Base-by-base conservation (phyloP, 768 basidiomycete species). In the Ramaria rubella region DNA sequence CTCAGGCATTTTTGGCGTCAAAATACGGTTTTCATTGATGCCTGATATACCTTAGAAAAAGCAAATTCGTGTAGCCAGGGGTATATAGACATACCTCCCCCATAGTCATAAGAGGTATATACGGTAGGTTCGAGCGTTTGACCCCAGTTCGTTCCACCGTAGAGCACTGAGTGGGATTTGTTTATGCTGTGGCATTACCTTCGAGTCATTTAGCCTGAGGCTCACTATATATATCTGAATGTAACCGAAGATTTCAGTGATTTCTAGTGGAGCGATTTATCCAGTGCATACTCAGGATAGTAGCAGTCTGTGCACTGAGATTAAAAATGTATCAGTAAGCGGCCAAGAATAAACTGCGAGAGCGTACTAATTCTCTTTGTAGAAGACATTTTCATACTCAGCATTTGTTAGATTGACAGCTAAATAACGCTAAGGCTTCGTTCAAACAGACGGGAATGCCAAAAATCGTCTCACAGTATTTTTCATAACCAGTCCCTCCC, bases 131-230 rank as follows among this genome's bases (percentile, higher is more conserved):
- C 75, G 1, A 78, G 67, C 1, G 80, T 81, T 46, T 78, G 73
- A 0, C 82, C 82, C 81, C 81, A 83, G 49, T 84, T 83, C 1
- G 83, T 85, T 27, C 82, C 83, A 3, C 82, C 82, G 62, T 77
- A 81, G 8, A 78, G 64, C 83, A 85, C 77, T 77, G 42, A 34
- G 7, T 42, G 42, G 38, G 60, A 44, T n/a, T 21, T 7, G 21
- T 38, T 38, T 38, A 38, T 11, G n/a, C 11, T 11, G 11, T 11
- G 36, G 36, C 36, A 53, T n/a, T n/a, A n/a, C n/a, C n/a, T n/a
- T n/a, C n/a, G n/a, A n/a, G n/a, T n/a, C n/a, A n/a, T n/a, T n/a
- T n/a, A n/a, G n/a, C n/a, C n/a, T n/a, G n/a, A n/a, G 15, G 56
- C 72, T 26, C 49, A 77, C 77, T 81, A 61, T 82, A 81, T 15